phyloP scores from a whole-genome alignment of 306 rosid species.

The Heteromeles arbutifolia region DNA sequence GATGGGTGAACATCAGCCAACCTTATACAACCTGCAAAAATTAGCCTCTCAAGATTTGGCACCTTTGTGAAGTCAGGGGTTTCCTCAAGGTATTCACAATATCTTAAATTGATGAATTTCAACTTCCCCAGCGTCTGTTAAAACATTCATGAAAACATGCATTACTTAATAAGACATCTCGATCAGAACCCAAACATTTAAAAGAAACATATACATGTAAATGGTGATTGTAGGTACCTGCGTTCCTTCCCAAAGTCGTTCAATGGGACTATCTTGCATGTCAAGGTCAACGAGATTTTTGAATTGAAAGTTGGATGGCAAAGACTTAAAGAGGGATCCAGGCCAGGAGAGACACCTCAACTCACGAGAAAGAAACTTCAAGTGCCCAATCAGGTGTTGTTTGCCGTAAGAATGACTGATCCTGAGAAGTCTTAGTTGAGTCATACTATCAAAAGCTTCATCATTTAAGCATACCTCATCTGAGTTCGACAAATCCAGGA shows the following conservation, averaged over 20 bases:
- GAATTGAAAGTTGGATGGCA: background rate
- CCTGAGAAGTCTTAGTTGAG: too few species aligned
- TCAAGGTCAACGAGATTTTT: constrained; percentile 12
- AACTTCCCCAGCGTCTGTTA: constrained; percentile 6
- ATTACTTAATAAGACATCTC: too few species aligned
- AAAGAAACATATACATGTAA: background rate
- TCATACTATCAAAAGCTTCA: too few species aligned
- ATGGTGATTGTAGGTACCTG: background rate
- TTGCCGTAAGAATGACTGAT: too few species aligned
- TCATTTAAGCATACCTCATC: too few species aligned
- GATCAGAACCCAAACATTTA: too few species aligned
- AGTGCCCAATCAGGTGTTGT: background rate
- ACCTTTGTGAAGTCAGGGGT: constrained; percentile 13
- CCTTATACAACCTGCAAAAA: background rate
- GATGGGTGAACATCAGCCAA: constrained; percentile 5
- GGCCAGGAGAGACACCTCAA: constrained; percentile 18
- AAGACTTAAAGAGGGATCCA: constrained; percentile 1
- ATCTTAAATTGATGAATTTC: background rate
- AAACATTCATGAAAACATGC: background rate
- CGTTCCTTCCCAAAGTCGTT: background rate
- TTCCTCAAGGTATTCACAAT: background rate
- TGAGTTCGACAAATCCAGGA: too few species aligned
- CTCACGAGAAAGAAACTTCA: constrained; percentile 1
- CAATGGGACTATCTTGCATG: background rate
- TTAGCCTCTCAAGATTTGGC: background rate